Conservation (phyloP, 495 filamentous ascomycete genomes). For the Aspergillus heteromorphus region DNA sequence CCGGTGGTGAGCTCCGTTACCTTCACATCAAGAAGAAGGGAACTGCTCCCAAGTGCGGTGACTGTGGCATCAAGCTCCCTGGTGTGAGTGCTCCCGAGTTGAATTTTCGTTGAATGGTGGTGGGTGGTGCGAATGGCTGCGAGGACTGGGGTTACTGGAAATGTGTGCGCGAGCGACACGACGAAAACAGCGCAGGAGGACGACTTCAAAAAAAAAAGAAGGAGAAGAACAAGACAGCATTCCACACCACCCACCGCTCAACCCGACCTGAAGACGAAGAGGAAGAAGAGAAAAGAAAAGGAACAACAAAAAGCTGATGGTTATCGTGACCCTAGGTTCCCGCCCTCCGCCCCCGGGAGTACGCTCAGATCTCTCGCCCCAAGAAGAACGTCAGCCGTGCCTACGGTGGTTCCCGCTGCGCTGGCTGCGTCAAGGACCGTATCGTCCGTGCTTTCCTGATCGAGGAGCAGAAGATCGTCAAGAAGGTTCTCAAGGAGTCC, state of each 20-base stretch:
- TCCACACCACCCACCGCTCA: neutral
- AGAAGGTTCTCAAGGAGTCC: constrained; percentile 98
- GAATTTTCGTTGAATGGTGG: constrained; percentile 12
- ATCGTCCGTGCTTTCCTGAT: constrained; percentile 97
- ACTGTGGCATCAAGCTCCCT: constrained; percentile 92
- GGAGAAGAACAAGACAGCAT: too few species aligned
- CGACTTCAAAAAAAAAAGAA: too few species aligned
- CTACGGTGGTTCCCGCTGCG: constrained; percentile 96
- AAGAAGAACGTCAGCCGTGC: constrained; percentile 99
- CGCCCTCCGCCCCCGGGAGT: constrained; percentile 95
- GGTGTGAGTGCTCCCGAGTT: constrained; percentile 66
- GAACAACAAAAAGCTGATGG: constrained; percentile 12
- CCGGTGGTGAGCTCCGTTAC: constrained; percentile 87
- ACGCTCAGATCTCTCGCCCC: constrained; percentile 89
- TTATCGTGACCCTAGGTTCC: constrained; percentile 59
- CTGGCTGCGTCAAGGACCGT: constrained; percentile 96
- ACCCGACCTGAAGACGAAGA: too few species aligned
- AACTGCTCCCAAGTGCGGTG: constrained; percentile 95
- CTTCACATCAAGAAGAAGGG: constrained; percentile 99
- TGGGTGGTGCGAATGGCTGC: neutral
- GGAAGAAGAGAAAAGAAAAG: neutral
- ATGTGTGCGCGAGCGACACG: neutral
- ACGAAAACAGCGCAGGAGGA: neutral
- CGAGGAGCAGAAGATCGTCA: constrained; percentile 99
- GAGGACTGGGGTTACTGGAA: neutral